Conservation (phyloP, 805 yeast genomes). For the Myxozyma udenii region DNA sequence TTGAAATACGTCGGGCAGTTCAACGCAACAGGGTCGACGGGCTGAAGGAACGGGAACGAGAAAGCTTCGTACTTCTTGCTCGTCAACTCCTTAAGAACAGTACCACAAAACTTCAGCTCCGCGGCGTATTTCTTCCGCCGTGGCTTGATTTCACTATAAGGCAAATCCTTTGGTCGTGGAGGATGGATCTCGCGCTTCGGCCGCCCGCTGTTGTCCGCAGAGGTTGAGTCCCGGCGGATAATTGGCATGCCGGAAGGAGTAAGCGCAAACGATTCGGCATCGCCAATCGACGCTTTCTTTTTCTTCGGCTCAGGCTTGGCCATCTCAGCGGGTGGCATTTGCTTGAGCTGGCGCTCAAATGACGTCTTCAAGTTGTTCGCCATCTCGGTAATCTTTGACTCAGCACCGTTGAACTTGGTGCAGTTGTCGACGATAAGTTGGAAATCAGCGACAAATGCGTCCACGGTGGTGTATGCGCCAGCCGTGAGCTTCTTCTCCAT, state of each 20-base stretch:
- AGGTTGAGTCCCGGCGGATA: constrained; percentile 71
- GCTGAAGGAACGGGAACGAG: constrained; percentile 86
- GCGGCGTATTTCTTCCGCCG: constrained; percentile 87
- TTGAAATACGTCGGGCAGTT: constrained; percentile 89
- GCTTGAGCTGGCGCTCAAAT: constrained; percentile 87
- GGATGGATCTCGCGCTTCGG: constrained; percentile 97
- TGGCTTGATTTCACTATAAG: constrained; percentile 80
- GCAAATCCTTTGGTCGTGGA: constrained; percentile 89
- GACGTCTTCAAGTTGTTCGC: constrained; percentile 85
- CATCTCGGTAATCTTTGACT: constrained; percentile 83
- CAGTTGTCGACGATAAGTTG: constrained; percentile 80
- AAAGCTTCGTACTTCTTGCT: constrained; percentile 80
- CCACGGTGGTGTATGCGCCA: constrained; percentile 69
- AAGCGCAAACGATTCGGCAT: constrained; percentile 35
- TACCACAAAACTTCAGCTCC: constrained; percentile 81
- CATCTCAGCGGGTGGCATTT: constrained; percentile 65
- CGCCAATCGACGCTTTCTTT: constrained; percentile 32
- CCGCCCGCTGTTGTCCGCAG: constrained; percentile 47
- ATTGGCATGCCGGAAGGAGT: constrained; percentile 52
- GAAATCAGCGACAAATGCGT: constrained; percentile 64
- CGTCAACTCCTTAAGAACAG: constrained; percentile 73
- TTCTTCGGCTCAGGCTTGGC: constrained; percentile 30
- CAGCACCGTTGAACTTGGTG: constrained; percentile 77
- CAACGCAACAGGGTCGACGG: constrained; percentile 93
- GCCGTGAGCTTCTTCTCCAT: constrained; percentile 74